Conservation (phyloP, 2,329 filamentous ascomycete species). For the Hypoxylon sp. region DNA sequence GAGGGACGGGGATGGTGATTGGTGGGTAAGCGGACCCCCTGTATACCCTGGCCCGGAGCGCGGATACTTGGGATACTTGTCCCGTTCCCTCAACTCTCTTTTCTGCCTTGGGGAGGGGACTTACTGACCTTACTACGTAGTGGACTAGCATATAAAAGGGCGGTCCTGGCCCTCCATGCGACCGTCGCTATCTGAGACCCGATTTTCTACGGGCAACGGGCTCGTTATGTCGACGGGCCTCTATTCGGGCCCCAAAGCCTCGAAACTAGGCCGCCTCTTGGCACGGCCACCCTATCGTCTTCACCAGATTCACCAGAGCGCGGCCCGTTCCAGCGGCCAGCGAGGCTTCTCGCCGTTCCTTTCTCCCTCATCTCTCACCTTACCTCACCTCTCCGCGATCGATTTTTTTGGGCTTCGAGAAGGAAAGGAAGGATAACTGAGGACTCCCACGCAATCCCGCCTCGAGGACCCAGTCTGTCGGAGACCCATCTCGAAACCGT, state of each 20-base stretch:
- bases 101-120: conserved; percentile 44
- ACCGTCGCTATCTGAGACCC: conserved; percentile 34
- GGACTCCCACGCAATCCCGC: conserved; percentile 38
- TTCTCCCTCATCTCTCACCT: conserved; percentile 29
- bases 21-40: conserved; percentile 43
- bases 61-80: conserved; percentile 28
- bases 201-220: conserved; percentile 30
- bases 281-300: conserved; percentile 43
- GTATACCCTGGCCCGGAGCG: conserved; percentile 40
- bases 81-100: conserved; percentile 23
- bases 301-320: conserved; percentile 20
- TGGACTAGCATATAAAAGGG: conserved; percentile 47
- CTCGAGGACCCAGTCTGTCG: conserved; percentile 11
- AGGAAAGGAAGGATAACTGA: conserved; percentile 34
- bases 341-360: conserved; percentile 41
- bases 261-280: conserved; percentile 44
- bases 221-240: conserved; percentile 42
- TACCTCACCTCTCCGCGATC: conserved; percentile 20
- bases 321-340: conserved; percentile 41
- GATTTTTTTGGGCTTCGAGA: conserved; percentile 35
- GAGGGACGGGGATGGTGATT: conserved; percentile 43
- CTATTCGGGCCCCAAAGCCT: conserved; percentile 48
- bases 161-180: conserved; percentile 43
- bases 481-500: conserved; percentile 20
- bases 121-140: conserved; percentile 20